phyloP scores from a whole-genome alignment of 2,329 filamentous ascomycete species.

The Trematosphaeria pertusa region DNA sequence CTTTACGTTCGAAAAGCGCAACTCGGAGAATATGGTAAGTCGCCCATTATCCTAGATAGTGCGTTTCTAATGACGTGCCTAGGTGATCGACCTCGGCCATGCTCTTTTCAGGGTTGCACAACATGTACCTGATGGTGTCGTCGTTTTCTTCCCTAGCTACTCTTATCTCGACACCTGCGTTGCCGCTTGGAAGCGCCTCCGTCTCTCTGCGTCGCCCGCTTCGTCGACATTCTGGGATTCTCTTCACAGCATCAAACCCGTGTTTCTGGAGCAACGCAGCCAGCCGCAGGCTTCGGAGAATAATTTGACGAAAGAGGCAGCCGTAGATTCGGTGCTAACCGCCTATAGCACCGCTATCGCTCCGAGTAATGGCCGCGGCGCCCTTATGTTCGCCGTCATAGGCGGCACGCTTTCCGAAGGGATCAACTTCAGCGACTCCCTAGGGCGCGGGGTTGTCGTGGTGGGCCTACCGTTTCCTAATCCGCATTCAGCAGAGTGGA shows the following conservation, averaged over 20 bases:
- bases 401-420: constrained; percentile 96
- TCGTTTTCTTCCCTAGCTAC: constrained; percentile 96
- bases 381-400: constrained; percentile 85
- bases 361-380: constrained; percentile 63
- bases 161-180: constrained; percentile 80
- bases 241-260: constrained; percentile 64
- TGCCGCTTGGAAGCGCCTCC: constrained; percentile 48
- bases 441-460: constrained; percentile 90
- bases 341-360: constrained; percentile 74
- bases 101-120: constrained; percentile 75
- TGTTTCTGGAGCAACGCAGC: constrained; percentile 48
- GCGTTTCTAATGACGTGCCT: constrained; percentile 7
- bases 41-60: background rate
- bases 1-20: constrained; percentile 84
- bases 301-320: constrained; percentile 59
- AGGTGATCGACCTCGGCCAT: constrained; percentile 75
- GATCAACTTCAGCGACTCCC: constrained; percentile 93
- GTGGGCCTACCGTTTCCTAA: constrained; percentile 94
- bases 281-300: constrained; percentile 59
- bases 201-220: constrained; percentile 1
- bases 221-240: constrained; percentile 59
- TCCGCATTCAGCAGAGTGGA: constrained; percentile 87
- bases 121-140: constrained; percentile 83
- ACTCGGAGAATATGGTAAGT: constrained; percentile 67
- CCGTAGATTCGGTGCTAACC: constrained; percentile 72